These are phyloP conservation scores for Cordyceps cicadae DNA, from an alignment of 2,329 filamentous ascomycete genomes.

Conservation along the genomic window DNA sequence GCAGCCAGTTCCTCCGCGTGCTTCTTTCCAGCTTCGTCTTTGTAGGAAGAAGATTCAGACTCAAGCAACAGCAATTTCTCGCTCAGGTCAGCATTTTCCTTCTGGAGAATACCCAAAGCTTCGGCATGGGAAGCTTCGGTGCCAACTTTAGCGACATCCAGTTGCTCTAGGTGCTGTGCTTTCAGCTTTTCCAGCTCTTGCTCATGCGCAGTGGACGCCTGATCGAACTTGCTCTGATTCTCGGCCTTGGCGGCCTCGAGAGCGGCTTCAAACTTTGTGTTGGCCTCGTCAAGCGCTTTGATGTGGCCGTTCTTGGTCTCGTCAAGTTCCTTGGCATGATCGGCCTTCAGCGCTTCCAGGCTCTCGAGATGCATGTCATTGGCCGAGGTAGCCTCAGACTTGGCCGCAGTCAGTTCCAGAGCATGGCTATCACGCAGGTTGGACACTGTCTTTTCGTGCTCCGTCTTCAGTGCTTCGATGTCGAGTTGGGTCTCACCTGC, in stretches of 20 bases:
- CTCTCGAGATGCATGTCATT: neutral
- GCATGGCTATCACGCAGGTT: slow-evolving; percentile 31
- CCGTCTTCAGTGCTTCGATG: slow-evolving; percentile 28
- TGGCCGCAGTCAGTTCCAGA: slow-evolving; percentile 34
- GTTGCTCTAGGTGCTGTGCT: slow-evolving; percentile 2
- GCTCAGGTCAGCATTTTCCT: slow-evolving; percentile 23
- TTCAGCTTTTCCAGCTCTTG: neutral
- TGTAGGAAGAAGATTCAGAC: slow-evolving; percentile 16
- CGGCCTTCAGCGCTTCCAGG: neutral
- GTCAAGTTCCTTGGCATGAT: neutral
- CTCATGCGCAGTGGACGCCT: neutral
- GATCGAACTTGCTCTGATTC: slow-evolving; percentile 19
- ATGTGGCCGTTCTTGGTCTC: slow-evolving; percentile 35
- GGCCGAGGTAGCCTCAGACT: slow-evolving; percentile 20
- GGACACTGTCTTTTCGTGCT: slow-evolving; percentile 42
- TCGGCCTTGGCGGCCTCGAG: slow-evolving; percentile 31
- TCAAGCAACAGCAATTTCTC: slow-evolving; percentile 22
- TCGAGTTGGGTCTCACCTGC: neutral
- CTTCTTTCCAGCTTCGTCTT: slow-evolving; percentile 20
- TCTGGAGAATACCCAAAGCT: slow-evolving; percentile 24
- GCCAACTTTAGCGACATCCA: neutral
- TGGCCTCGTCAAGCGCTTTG: slow-evolving; percentile 37
- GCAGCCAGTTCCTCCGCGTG: slow-evolving; percentile 29
- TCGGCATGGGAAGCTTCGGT: slow-evolving; percentile 16
- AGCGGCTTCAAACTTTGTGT: slow-evolving; percentile 18